Evolutionary conservation across 352 stramenopile genomes (phyloP), one percentile per base, ranked within the genome.

Genomic region (Globisporangium ultimum): DNA sequence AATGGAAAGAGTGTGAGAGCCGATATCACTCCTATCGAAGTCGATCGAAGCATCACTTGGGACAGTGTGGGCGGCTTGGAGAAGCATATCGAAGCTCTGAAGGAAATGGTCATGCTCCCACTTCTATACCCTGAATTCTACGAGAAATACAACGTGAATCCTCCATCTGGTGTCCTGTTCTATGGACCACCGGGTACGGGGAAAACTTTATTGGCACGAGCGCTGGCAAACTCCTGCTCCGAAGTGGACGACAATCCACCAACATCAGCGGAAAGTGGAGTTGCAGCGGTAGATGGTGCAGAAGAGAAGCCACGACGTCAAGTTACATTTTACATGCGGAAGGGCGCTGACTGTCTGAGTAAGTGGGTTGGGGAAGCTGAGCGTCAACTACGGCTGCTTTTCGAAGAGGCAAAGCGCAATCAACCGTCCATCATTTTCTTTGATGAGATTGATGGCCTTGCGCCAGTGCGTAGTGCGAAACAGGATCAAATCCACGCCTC

Each of bases 351-450:
- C 62, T 97, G 87, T 45, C 48, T 97, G 48, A 95, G 83, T 58
- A 97, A 97, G 60, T 98, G 89, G 89, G 89, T 97, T 28, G 92
- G 92, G 17, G 92, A 98, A 75, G 89, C 88, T 5, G 92, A 98
- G 64, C 76, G 89, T 15, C 88, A 97, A 63, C 66, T 98, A 32
- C 81, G 92, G 2, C 58, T 97, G 18, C 67, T 98, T 2, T 98
- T 98, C 62, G 91, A 97, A 65, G 88, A 97, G 63, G 87, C 87
- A 3, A 93, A 88, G 47, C 78, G 79, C 8, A 93, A 95, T 45
- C 68, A 97, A 68, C 91, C 92, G 1, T 96, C 91, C 2, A 97
- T 98, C 54, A 97, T 98, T 54, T 98, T 98, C 66, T 98, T 98
- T 48, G 93, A 98, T 57, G 93, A 98, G 53, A 97, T 97, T 58